These are phyloP conservation scores for Neodidymelliopsis sp. DNA, from an alignment of 2,329 filamentous ascomycete genomes.

Conservation along the genomic window DNA sequence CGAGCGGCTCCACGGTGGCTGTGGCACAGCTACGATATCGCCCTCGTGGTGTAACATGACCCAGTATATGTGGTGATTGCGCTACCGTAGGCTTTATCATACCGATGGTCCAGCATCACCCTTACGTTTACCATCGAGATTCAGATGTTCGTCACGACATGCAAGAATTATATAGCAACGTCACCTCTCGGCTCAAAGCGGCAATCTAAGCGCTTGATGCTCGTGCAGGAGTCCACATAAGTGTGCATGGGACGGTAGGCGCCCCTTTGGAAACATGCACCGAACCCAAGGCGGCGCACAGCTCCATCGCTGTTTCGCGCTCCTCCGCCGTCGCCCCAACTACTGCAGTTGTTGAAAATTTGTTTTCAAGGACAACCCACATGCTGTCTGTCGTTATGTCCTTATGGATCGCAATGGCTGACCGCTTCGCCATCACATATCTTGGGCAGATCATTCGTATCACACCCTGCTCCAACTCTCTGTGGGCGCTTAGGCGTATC, in stretches of 20 bases:
- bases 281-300: constrained; percentile 1
- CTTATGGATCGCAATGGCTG: no score
- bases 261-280: constrained; percentile 6
- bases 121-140: neutral
- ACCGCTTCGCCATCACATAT: no score
- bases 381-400: neutral
- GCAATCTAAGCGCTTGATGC: constrained; percentile 4
- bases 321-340: constrained; percentile 8
- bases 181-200: neutral
- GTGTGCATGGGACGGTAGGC: neutral
- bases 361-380: neutral
- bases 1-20: constrained; percentile 2
- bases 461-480: no score
- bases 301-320: constrained; percentile 3
- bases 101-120: neutral
- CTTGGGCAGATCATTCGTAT: no score
- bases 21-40: constrained; percentile 4
- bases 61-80: constrained; percentile 8
- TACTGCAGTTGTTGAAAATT: neutral
- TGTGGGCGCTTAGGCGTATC: no score
- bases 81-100: constrained; percentile 3
- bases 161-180: no score
- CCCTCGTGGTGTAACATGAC: neutral
- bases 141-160: no score
- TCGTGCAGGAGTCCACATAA: neutral